These are phyloP conservation scores for Neofusicoccum ribis DNA, from an alignment of 2,329 filamentous ascomycete species.

Conservation along the genomic window DNA sequence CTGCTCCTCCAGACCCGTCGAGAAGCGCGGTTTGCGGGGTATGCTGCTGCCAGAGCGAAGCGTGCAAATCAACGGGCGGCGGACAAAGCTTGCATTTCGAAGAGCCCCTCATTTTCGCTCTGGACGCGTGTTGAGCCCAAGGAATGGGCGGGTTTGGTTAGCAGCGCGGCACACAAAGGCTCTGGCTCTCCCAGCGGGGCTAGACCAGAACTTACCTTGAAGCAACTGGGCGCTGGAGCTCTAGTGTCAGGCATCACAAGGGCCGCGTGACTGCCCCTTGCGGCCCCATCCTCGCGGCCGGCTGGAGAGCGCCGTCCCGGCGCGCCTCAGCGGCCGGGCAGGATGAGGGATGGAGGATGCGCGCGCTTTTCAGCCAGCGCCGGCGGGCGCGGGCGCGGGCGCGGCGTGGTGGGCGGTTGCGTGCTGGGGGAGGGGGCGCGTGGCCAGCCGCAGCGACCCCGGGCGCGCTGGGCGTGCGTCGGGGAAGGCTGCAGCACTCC, in stretches of 20 bases:
- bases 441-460: conserved; percentile 15
- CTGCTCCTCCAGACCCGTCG: neutral
- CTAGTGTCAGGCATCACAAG: conserved; percentile 11
- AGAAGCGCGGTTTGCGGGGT: neutral
- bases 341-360: neutral
- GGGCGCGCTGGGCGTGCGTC: neutral
- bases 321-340: neutral
- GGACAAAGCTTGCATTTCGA: conserved; percentile 11
- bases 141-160: conserved; percentile 13
- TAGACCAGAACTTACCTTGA: conserved; percentile 14
- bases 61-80: neutral
- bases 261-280: conserved; percentile 15
- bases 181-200: conserved; percentile 5
- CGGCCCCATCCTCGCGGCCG: conserved; percentile 18
- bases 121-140: conserved; percentile 6
- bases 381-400: neutral
- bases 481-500: conserved; percentile 8
- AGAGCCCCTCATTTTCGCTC: conserved; percentile 5
- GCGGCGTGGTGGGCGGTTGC: neutral
- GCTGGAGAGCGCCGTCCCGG: conserved; percentile 13
- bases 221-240: conserved; percentile 8
- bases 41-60: neutral
- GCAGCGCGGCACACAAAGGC: conserved; percentile 15
- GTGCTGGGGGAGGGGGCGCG: neutral
- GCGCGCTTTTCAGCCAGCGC: neutral